Conservation (phyloP, 768 basidiomycete species). For the Suillus weaverae region DNA sequence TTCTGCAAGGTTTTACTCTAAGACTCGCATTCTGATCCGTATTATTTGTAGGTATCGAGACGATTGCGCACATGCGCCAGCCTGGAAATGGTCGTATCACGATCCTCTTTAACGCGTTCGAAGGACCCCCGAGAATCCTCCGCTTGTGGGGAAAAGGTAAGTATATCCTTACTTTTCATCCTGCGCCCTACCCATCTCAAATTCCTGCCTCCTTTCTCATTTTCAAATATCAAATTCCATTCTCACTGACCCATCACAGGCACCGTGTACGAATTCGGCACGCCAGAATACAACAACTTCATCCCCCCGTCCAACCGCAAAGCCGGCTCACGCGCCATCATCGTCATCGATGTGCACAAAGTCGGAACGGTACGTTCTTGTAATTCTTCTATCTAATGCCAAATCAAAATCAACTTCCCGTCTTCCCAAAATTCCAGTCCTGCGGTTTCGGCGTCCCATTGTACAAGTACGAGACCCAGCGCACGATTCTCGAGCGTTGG, state of each 20-base stretch:
- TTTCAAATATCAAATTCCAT: background rate
- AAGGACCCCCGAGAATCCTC: slow-evolving; percentile 58
- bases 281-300: slow-evolving; percentile 55
- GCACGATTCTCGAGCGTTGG: slow-evolving; percentile 50
- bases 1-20: background rate
- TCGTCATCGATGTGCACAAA: slow-evolving; percentile 61
- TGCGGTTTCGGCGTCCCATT: slow-evolving; percentile 67
- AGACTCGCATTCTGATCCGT: background rate
- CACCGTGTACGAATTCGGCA: slow-evolving; percentile 60
- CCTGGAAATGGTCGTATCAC: slow-evolving; percentile 57
- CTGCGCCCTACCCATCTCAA: background rate
- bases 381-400: background rate
- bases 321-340: slow-evolving; percentile 59
- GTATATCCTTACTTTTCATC: slow-evolving; percentile 8
- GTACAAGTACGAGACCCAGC: slow-evolving; percentile 56
- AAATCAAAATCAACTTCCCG: background rate
- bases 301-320: slow-evolving; percentile 47
- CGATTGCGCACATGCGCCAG: slow-evolving; percentile 60
- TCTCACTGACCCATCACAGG: slow-evolving; percentile 35
- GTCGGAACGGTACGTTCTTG: slow-evolving; percentile 44
- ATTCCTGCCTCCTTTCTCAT: background rate
- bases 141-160: slow-evolving; percentile 60
- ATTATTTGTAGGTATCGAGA: slow-evolving; percentile 47
- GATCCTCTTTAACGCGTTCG: slow-evolving; percentile 60
- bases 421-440: slow-evolving; percentile 42